A percentile compares a stretch with the other conserved stretches of the same genome.
phyloP scores from a whole-genome alignment of 495 filamentous ascomycete genomes.

The Lentithecium fluviatile region DNA sequence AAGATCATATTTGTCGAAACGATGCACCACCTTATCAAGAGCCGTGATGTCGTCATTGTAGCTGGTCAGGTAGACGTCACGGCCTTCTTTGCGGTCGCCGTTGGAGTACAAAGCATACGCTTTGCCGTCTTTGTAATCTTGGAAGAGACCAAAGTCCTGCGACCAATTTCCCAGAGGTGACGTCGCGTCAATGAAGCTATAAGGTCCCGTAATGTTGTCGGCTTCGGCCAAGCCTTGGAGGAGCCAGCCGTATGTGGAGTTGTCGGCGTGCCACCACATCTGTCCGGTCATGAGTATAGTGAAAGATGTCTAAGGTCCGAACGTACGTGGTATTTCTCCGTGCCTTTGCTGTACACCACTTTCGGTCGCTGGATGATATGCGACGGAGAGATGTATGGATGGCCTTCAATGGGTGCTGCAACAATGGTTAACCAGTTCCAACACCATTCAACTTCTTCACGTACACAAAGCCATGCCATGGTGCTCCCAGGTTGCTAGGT shows the following conservation, averaged over 20 bases:
- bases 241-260: conserved; percentile 47
- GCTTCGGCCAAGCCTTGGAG: conserved; percentile 47
- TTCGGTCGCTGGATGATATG: conserved; percentile 50
- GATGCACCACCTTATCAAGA: conserved; percentile 44
- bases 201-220: conserved; percentile 46
- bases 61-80: conserved; percentile 47
- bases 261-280: conserved; percentile 54
- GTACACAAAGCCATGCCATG: conserved; percentile 45
- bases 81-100: conserved; percentile 44
- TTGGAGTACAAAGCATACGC: conserved; percentile 50
- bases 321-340: conserved; percentile 44
- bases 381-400: conserved; percentile 42
- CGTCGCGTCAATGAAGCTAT: conserved; percentile 45
- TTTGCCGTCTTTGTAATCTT: conserved; percentile 47
- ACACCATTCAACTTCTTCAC: not conserved
- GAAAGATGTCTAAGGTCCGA: not conserved
- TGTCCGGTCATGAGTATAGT: conserved; percentile 8
- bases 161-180: conserved; percentile 50
- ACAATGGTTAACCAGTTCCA: not conserved
- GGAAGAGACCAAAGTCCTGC: conserved; percentile 50
- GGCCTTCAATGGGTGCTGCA: conserved; percentile 42
- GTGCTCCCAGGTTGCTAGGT: conserved; percentile 46
- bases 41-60: conserved; percentile 44
- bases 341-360: conserved; percentile 45
- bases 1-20: conserved; percentile 50